phyloP scores from a whole-genome alignment of 1,139 yeast species.

The Yamadazyma jaroonii region DNA sequence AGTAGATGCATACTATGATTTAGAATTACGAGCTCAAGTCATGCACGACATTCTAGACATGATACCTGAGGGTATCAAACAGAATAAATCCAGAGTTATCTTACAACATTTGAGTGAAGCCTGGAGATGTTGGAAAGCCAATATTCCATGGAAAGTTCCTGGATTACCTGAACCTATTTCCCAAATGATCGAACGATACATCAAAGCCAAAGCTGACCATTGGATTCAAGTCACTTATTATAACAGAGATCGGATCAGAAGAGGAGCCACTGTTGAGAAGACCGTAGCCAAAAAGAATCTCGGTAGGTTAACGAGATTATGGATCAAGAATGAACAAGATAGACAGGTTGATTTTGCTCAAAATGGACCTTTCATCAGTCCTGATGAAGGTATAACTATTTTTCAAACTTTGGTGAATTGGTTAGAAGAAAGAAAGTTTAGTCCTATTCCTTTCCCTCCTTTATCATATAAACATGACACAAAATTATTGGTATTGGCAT shows the following conservation, averaged over 20 bases:
- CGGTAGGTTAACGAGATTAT: constrained; percentile 85
- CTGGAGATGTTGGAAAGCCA: constrained; percentile 99
- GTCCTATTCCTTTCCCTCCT: constrained; percentile 94
- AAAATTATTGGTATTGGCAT: constrained; percentile 79
- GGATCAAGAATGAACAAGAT: constrained; percentile 92
- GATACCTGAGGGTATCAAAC: constrained; percentile 94
- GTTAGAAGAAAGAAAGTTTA: constrained; percentile 83
- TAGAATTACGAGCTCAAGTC: constrained; percentile 90
- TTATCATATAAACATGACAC: constrained; percentile 91
- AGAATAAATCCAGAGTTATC: constrained; percentile 81
- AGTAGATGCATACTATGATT: constrained; percentile 89
- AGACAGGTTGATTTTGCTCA: constrained; percentile 77
- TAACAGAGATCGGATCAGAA: constrained; percentile 81
- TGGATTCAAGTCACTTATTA: constrained; percentile 95
- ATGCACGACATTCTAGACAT: constrained; percentile 94
- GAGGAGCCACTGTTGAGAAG: constrained; percentile 90
- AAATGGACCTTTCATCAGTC: constrained; percentile 84
- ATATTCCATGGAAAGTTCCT: constrained; percentile 97
- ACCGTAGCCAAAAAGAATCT: constrained; percentile 90
- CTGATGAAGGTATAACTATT: constrained; percentile 84
- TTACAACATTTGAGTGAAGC: constrained; percentile 96
- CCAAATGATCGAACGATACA: constrained; percentile 80
- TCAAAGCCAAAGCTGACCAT: constrained; percentile 94
- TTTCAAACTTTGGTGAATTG: constrained; percentile 88
- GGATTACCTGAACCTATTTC: constrained; percentile 93